Percentiles rank a stretch among this genome's conserved stretches.
These are phyloP conservation scores for Onygenales sp. DNA, from an alignment of 2,329 filamentous ascomycete genomes.

Conservation along the genomic window DNA sequence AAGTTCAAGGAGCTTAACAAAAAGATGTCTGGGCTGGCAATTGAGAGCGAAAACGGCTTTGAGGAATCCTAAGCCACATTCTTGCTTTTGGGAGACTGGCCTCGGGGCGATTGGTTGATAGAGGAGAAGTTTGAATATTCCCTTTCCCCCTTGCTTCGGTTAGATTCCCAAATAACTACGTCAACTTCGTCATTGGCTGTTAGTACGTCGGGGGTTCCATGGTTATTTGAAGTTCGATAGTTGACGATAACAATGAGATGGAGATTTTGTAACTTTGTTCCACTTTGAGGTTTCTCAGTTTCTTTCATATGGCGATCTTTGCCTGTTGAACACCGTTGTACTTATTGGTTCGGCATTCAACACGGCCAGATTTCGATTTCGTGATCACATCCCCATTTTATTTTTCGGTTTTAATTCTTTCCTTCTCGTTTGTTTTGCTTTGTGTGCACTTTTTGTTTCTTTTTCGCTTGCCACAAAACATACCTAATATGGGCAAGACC, in stretches of 20 bases:
- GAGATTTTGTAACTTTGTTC: neutral
- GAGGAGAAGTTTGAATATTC: neutral
- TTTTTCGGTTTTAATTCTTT: neutral
- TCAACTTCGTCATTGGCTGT: neutral
- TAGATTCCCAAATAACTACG: neutral
- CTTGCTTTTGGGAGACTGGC: neutral
- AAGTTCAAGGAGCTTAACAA: constrained; percentile 32
- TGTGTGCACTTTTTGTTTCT: neutral
- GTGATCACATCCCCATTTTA: neutral
- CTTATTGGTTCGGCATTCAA: neutral
- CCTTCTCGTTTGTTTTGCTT: too few species aligned
- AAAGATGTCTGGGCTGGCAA: constrained; percentile 6
- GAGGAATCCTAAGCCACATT: neutral
- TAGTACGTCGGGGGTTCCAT: neutral
- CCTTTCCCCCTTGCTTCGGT: neutral
- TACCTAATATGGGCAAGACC: neutral
- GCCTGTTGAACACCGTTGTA: neutral
- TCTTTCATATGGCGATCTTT: too few species aligned
- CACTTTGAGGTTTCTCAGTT: neutral
- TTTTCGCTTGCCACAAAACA: neutral
- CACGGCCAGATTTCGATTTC: neutral
- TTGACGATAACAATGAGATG: neutral
- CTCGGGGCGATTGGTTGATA: neutral
- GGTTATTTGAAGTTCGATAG: neutral
- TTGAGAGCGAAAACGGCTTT: neutral